Evolutionary conservation across 371 early-diverging fungal species (phyloP).

Genomic region (Parasitella parasitica): DNA sequence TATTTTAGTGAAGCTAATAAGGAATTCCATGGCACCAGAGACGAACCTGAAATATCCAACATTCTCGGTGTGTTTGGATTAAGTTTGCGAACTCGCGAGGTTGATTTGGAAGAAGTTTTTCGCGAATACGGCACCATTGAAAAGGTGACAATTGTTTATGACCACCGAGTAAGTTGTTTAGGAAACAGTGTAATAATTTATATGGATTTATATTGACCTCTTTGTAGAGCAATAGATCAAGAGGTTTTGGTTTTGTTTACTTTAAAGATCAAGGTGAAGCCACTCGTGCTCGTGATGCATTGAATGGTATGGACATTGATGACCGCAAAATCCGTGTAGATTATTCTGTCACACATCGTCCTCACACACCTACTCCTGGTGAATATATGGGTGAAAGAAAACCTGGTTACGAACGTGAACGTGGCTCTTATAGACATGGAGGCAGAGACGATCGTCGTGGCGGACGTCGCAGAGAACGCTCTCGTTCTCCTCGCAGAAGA

Average conservation of each 20-base stretch:
- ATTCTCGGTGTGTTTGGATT: slow-evolving; percentile 85
- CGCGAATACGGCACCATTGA: slow-evolving; percentile 64
- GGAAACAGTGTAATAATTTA: not conserved
- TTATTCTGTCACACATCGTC: slow-evolving; percentile 66
- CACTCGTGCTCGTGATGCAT: slow-evolving; percentile 71
- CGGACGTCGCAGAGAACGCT: slow-evolving; percentile 31
- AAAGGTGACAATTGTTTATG: slow-evolving; percentile 60
- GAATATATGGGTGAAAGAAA: slow-evolving; percentile 65
- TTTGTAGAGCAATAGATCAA: slow-evolving; percentile 47
- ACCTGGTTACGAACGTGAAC: slow-evolving; percentile 21
- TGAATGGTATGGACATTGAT: slow-evolving; percentile 57
- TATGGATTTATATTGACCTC: not conserved
- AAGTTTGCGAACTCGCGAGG: slow-evolving; percentile 66
- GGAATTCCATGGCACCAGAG: slow-evolving; percentile 52
- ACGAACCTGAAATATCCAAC: slow-evolving; percentile 51
- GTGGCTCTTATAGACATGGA: slow-evolving; percentile 6
- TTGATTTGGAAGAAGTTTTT: slow-evolving; percentile 70
- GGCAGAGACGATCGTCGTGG: slow-evolving; percentile 15
- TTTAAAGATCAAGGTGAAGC: slow-evolving; percentile 78
- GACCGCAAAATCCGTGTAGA: slow-evolving; percentile 80
- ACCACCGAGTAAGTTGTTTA: slow-evolving; percentile 50
- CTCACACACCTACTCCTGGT: slow-evolving; percentile 74
- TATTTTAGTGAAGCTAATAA: slow-evolving; percentile 28
- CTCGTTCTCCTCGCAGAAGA: slow-evolving; percentile 35
- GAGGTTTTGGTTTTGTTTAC: slow-evolving; percentile 89